These are phyloP conservation scores for Cladophialophora yegresii DNA, from an alignment of 2,329 filamentous ascomycete genomes.

Conservation along the genomic window DNA sequence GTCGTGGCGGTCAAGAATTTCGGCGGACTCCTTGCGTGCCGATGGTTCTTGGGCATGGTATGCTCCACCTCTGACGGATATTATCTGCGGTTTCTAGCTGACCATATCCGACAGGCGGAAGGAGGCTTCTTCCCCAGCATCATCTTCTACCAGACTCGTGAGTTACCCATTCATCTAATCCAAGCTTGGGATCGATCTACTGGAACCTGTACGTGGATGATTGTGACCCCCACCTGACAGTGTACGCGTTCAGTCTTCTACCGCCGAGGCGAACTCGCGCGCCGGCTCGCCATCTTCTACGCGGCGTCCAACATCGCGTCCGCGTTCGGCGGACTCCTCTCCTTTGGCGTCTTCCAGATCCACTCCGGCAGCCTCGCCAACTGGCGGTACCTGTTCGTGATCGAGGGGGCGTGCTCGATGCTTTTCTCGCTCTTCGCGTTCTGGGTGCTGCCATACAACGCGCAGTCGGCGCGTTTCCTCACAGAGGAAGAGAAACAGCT, in stretches of 20 bases:
- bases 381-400: slow-evolving; percentile 58
- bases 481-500: slow-evolving; percentile 66
- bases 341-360: slow-evolving; percentile 64
- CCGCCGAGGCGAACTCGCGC: slow-evolving; percentile 68
- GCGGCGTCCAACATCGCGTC: slow-evolving; percentile 73
- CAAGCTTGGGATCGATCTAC: neutral
- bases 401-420: slow-evolving; percentile 62
- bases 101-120: slow-evolving; percentile 9
- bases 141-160: slow-evolving; percentile 45
- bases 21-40: slow-evolving; percentile 64
- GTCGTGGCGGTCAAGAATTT: slow-evolving; percentile 49
- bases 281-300: slow-evolving; percentile 72
- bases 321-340: slow-evolving; percentile 63
- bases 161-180: neutral
- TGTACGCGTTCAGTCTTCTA: slow-evolving; percentile 60
- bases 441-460: slow-evolving; percentile 68
- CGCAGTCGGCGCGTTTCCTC: slow-evolving; percentile 66
- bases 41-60: slow-evolving; percentile 70
- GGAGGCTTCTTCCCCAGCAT: slow-evolving; percentile 24
- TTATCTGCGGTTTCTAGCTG: neutral
- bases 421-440: slow-evolving; percentile 65
- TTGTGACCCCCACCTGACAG: neutral
- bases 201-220: neutral
- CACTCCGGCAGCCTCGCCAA: slow-evolving; percentile 50
- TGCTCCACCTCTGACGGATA: slow-evolving; percentile 45